Base-by-base conservation (phyloP, 768 basidiomycete genomes). In the Russula ochroleuca region DNA sequence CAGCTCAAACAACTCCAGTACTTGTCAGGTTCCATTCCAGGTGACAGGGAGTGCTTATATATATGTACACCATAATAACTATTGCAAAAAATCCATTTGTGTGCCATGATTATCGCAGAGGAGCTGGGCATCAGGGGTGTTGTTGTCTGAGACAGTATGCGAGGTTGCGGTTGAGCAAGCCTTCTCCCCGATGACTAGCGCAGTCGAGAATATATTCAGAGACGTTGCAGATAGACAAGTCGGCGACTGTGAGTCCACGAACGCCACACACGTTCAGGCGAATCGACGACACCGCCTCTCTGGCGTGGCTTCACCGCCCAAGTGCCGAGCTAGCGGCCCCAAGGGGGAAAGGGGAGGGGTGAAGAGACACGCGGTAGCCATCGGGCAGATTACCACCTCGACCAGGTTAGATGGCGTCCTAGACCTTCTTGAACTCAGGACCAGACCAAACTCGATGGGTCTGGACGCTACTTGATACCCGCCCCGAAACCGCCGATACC, bases 221-320 rank as follows among this genome's bases (percentile, higher is more conserved):
- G 54, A 80, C 73, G 53, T 79, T 80, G 10, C 70, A 63, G 55
- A 79, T 75, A 2, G 80, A 79, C 35, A 80, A 47, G 57, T 79
- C 78, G 67, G 68, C 84, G 28, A 89, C 79, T 69, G 87, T 85
- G 55, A 88, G 74, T 33, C 78, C 78, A 66, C 75, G 65, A 1
- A 83, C 77, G 0, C 84, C 85, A 64, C 87, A 86, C 14, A 89
- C 85, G 65, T 84, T 84, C 45, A 88, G 72, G n/a, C 74, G 74
- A 58, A 68, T 89, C 84, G 9, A 89, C 83, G 5, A 88, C 87
- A 17, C 86, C 86, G 6, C 79, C 81, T 45, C 78, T 60, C 19
- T 81, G 77, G 21, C 80, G 78, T 4, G 84, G 78, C 70, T 86
- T 86, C 86, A 88, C 87, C 0, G 84, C 80, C 62, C 85, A 87